phyloP scores from a whole-genome alignment of 441 rosid genomes.

The Erysimum cheiri region DNA sequence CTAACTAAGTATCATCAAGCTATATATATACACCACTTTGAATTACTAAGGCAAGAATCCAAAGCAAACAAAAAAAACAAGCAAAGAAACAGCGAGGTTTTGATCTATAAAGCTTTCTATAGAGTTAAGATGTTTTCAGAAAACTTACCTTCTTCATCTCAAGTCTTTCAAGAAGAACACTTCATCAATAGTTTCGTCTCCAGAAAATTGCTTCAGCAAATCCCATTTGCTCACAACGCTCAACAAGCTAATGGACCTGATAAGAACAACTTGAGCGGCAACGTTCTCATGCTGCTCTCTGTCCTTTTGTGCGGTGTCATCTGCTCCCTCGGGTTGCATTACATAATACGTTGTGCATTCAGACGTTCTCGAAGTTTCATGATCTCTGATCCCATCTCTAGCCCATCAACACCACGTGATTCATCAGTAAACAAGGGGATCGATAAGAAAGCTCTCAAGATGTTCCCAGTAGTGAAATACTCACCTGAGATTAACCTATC shows the following conservation, averaged over 20 bases:
- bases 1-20: slow-evolving; percentile 32
- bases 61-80: slow-evolving; percentile 30
- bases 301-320: slow-evolving; percentile 60
- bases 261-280: slow-evolving; percentile 48
- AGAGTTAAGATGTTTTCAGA: slow-evolving; percentile 38
- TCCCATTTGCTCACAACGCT: slow-evolving; percentile 30
- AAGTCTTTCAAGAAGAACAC: slow-evolving; percentile 38
- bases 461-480: slow-evolving; percentile 58
- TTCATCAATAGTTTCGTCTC: slow-evolving; percentile 21
- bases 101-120: background rate
- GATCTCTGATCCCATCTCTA: slow-evolving; percentile 39
- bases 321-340: slow-evolving; percentile 56
- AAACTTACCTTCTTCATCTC: slow-evolving; percentile 37
- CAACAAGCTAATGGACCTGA: slow-evolving; percentile 38
- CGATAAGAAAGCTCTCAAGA: slow-evolving; percentile 54
- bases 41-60: slow-evolving; percentile 38
- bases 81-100: background rate
- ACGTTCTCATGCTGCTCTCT: slow-evolving; percentile 54
- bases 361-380: slow-evolving; percentile 44
- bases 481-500: slow-evolving; percentile 40
- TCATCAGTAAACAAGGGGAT: slow-evolving; percentile 51
- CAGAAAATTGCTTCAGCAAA: slow-evolving; percentile 42
- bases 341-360: slow-evolving; percentile 51
- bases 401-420: slow-evolving; percentile 35
- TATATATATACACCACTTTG: slow-evolving; percentile 37